These are phyloP conservation scores for Leishmania tropica DNA, from an alignment of 208 protist species.

Conservation along the genomic window DNA sequence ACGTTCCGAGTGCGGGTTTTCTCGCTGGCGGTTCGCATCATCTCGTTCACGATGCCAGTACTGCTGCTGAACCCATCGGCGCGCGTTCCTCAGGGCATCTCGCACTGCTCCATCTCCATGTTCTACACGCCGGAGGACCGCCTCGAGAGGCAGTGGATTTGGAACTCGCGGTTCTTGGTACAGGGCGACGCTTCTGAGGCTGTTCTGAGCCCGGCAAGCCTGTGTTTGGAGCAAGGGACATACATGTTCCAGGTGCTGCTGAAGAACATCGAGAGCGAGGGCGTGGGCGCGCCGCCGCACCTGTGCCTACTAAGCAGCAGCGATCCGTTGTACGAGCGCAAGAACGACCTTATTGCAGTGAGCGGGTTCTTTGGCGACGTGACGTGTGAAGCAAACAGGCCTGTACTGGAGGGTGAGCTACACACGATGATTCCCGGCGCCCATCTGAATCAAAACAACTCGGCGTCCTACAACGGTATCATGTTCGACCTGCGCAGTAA, in stretches of 20 bases:
- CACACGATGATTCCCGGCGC: constrained; percentile 77
- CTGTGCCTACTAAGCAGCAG: constrained; percentile 30
- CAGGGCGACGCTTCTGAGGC: constrained; percentile 41
- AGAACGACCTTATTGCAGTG: constrained; percentile 53
- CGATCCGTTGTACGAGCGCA: constrained; percentile 34
- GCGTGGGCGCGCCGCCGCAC: constrained; percentile 22
- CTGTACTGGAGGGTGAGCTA: constrained; percentile 45
- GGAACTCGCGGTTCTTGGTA: constrained; percentile 53
- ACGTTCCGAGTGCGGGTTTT: constrained; percentile 26
- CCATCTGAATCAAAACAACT: constrained; percentile 75
- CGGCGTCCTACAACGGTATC: constrained; percentile 90
- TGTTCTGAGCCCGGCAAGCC: constrained; percentile 21
- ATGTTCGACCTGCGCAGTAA: constrained; percentile 91
- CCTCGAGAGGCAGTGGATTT: constrained; percentile 50
- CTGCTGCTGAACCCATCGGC: constrained; percentile 25
- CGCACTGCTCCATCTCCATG: constrained; percentile 37
- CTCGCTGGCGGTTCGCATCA: constrained; percentile 29
- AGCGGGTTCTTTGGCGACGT: constrained; percentile 60
- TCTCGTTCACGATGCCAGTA: constrained; percentile 26
- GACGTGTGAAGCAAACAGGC: constrained; percentile 44
- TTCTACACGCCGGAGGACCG: constrained; percentile 22
- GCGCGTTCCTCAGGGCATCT: constrained; percentile 27
- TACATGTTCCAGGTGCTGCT: constrained; percentile 41
- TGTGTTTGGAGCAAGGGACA: constrained; percentile 37
- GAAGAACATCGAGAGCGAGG: constrained; percentile 39